These are phyloP conservation scores for Alternaria ethzedia DNA, from an alignment of 2,329 filamentous ascomycete genomes.

Conservation along the genomic window DNA sequence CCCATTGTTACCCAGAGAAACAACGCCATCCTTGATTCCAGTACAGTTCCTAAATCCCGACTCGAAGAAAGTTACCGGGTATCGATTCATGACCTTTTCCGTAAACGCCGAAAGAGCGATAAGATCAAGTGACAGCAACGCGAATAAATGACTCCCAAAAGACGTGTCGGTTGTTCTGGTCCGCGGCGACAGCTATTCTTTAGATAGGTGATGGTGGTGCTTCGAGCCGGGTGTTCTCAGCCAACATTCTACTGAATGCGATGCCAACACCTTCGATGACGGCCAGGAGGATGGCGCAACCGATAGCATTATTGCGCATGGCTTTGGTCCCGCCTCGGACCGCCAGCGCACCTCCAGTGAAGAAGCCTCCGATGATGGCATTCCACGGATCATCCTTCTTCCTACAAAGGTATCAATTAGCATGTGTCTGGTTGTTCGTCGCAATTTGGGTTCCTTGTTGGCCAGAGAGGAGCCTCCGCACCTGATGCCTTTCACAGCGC, in stretches of 20 bases:
- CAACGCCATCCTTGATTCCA: neutral
- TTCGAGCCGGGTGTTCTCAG: conserved; percentile 71
- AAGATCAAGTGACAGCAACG: neutral
- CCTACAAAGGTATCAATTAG: conserved; percentile 2
- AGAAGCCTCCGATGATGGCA: conserved; percentile 95
- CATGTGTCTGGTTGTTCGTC: neutral
- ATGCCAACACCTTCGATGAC: conserved; percentile 98
- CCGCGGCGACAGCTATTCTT: neutral
- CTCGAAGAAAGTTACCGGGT: neutral
- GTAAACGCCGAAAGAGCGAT: neutral
- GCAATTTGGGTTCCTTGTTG: neutral
- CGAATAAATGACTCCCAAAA: neutral
- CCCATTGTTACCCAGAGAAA: neutral
- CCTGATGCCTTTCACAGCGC: conserved; percentile 84
- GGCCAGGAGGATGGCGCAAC: conserved; percentile 88
- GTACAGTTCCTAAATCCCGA: neutral
- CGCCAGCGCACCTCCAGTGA: conserved; percentile 84
- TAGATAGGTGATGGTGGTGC: neutral
- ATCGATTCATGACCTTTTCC: neutral
- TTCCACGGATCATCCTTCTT: conserved; percentile 99
- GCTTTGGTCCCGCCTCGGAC: conserved; percentile 90
- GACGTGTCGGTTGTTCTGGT: neutral
- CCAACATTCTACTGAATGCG: conserved; percentile 90
- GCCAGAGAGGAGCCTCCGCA: neutral
- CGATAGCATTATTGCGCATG: conserved; percentile 92